These are phyloP conservation scores for Penicillium sp. DNA, from an alignment of 2,329 filamentous ascomycete genomes.

Conservation along the genomic window DNA sequence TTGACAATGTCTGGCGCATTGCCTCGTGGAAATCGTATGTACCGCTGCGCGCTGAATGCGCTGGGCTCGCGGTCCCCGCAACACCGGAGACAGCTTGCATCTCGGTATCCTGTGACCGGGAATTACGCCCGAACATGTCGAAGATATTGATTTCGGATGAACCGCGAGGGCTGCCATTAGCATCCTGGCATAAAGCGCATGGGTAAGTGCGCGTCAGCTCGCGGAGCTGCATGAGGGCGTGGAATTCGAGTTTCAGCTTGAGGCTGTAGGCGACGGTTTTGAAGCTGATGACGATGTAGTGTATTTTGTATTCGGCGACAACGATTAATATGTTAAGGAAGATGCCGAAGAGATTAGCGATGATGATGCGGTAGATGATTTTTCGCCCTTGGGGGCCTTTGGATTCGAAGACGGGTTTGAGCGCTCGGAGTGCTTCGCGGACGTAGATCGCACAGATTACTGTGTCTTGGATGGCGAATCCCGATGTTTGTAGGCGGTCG, in stretches of 20 bases:
- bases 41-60: not conserved
- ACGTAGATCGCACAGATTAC: slow-evolving; percentile 53
- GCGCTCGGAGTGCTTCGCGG: slow-evolving; percentile 43
- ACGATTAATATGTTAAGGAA: slow-evolving; percentile 38
- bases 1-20: slow-evolving; percentile 11
- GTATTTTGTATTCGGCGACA: slow-evolving; percentile 33
- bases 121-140: slow-evolving; percentile 2
- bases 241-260: slow-evolving; percentile 47
- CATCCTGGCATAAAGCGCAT: slow-evolving; percentile 10
- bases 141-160: slow-evolving; percentile 18
- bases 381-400: slow-evolving; percentile 37
- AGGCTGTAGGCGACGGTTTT: slow-evolving; percentile 43
- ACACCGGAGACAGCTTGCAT: not conserved
- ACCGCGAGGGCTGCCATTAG: not conserved
- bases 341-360: slow-evolving; percentile 45
- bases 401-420: slow-evolving; percentile 41
- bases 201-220: slow-evolving; percentile 22
- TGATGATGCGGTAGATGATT: slow-evolving; percentile 45
- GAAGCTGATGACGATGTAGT: slow-evolving; percentile 37
- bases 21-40: slow-evolving; percentile 20
- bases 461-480: slow-evolving; percentile 53
- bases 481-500: slow-evolving; percentile 51
- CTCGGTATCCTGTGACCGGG: not conserved
- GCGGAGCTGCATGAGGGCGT: slow-evolving; percentile 40
- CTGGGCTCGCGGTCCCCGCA: not conserved